Evolutionary conservation across 805 yeast species (phyloP), one percentile per base, ranked within the genome.

Genomic region (Schizosaccharomyces lindneri): DNA sequence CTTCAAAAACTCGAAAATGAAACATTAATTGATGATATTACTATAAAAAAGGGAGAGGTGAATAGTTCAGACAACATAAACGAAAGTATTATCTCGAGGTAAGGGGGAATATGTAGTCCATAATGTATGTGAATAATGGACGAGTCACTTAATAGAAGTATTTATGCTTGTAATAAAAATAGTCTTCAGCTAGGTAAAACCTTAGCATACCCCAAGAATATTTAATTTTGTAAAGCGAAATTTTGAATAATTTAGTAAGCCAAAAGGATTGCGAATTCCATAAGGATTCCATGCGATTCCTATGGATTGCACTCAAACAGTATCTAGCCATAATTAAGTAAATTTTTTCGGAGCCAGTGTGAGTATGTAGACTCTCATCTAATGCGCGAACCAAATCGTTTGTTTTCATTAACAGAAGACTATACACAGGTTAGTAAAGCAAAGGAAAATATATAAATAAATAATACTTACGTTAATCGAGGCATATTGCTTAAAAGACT

Each of bases 371-470:
- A 62, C 79, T 75, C 68, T 90, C 97, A 71, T 93, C 98, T 59
- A 93, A 74, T 66, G 82, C 84, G 67, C 99, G 77, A 0, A 95
- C 87, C 61, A 93, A 76, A 73, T 93, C 99, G 70, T 93, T 93
- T 0, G 99, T 94, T 69, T 93, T 93, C 68, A 93, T 74, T 59
- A 93, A 86, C 64, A 93, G 76, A 17, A 57, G 27, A 11, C 60
- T 57, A 11, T 11, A 13, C 7, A 11, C 27, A 46, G 51, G 21
- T 55, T n/a, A 31, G 21, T 7, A 32, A 55, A 21, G 11, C 21
- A 55, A 55, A 31, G 41, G 48, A 27, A 55, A 4, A 24, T 9
- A 1, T 11, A 17, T 1, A 11, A 3, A n/a, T 2, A 11, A 31
- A 31, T 3, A 31, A 15, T 11, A 41, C 60, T 36, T 93, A 71